Evolutionary conservation across 2,329 filamentous ascomycete species (phyloP).

Genomic region (Hirsutella rhossiliensis): DNA sequence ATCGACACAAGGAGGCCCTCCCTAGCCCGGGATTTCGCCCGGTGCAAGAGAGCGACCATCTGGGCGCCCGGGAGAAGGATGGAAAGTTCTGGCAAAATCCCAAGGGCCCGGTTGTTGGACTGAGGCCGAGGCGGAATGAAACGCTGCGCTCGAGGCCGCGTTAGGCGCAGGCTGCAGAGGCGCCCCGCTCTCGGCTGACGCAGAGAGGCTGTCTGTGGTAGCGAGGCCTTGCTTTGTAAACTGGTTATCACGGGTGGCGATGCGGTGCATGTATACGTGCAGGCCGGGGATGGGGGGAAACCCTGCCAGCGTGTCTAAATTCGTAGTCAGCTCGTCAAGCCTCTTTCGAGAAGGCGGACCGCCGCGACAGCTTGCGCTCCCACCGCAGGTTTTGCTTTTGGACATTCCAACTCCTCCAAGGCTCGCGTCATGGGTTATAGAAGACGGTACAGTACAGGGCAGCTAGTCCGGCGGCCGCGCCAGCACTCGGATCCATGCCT

Average conservation of each 20-base stretch:
- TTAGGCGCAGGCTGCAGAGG: neutral
- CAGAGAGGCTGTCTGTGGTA: neutral
- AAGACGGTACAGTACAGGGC: neutral
- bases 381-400: conserved; percentile 8
- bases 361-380: conserved; percentile 12
- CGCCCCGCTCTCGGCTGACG: neutral
- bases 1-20: neutral
- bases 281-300: neutral
- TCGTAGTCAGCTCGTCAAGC: neutral
- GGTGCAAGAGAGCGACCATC: neutral
- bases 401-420: neutral
- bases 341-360: neutral
- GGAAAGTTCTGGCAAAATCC: neutral
- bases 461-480: neutral
- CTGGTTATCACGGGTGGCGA: too few species aligned
- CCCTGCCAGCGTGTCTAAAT: neutral
- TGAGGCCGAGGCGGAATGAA: neutral
- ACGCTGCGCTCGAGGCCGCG: neutral
- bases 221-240: too few species aligned
- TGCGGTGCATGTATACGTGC: too few species aligned
- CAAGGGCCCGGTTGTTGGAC: neutral
- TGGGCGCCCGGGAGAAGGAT: neutral
- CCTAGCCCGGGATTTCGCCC: neutral
- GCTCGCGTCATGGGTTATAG: conserved; percentile 4
- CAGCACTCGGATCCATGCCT: neutral